Evolutionary conservation across 148 eudicot species (phyloP), one percentile per base, ranked within the genome.

Genomic region (Rhododendron henanense): DNA sequence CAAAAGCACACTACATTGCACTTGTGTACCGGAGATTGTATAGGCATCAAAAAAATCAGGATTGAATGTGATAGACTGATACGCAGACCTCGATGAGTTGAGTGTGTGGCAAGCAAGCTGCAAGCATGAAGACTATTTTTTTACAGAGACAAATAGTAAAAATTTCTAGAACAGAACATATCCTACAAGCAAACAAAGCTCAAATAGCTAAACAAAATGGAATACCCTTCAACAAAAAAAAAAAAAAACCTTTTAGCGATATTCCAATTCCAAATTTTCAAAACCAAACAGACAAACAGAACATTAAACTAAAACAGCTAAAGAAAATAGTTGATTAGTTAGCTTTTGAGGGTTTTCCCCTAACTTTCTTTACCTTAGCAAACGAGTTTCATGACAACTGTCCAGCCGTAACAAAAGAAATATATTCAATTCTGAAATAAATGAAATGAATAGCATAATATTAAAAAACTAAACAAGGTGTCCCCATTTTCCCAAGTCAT

Each of bases 51-150:
- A 97, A 85, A 95, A 97, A 78, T 90, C 93, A 3, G 98, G 94
- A 87, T 93, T 97, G 53, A 95, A 92, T 74, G 95, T 91, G 78
- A 97, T 88, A 67, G 94, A 92, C 84, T 92, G 98, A 87, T 94
- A 95, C 33, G 98, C 97, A 39, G 99, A 97, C 89, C 99, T 92
- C 0, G 99, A 97, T n/a, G 98, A 88, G 84, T 97, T 97, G 81
- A 95, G 95, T 41, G 98, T 91, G 85, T 88, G 93, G 69, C 93
- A 92, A 75, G 93, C 86, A 57, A 97, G 93, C 99, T 97, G 96
- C 88, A 89, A 14, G 65, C 16, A 50, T 10, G 28, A 10, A 19
- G 48, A 67, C 18, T 55, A 21, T 1, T 47, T 47, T 47, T 47
- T 47, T 69, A 11, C 4, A 10, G 16, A 31, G 37, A 28, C 74